Evolutionary conservation across 1,139 yeast species (phyloP).

Genomic region (Taiozyma sp.): DNA sequence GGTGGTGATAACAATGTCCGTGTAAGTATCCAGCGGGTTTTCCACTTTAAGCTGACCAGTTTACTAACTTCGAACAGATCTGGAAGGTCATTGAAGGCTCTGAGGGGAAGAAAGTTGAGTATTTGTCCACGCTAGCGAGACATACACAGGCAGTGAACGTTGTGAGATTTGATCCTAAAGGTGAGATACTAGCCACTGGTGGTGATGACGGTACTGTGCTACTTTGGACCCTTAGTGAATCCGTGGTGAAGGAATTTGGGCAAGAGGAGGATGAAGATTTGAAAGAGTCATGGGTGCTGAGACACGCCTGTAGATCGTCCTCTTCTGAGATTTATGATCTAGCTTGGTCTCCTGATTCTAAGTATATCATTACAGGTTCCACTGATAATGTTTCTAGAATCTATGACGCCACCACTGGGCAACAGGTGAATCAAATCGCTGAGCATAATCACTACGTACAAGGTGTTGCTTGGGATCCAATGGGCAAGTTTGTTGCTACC

Average conservation of each 20-base stretch:
- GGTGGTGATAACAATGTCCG: constrained; percentile 94
- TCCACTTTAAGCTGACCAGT: neutral
- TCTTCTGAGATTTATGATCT: constrained; percentile 84
- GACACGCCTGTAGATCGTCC: constrained; percentile 51
- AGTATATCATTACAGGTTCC: constrained; percentile 77
- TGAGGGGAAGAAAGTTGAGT: constrained; percentile 38
- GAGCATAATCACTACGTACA: constrained; percentile 90
- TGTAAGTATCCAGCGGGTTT: constrained; percentile 36
- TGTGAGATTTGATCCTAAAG: constrained; percentile 72
- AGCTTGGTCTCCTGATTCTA: constrained; percentile 86
- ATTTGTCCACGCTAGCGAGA: constrained; percentile 71
- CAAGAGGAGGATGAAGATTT: constrained; percentile 49
- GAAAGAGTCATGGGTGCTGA: constrained; percentile 69
- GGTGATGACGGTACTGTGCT: constrained; percentile 92
- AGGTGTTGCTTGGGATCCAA: constrained; percentile 96
- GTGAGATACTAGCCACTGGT: constrained; percentile 74
- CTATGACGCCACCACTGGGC: constrained; percentile 54
- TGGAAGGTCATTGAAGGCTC: constrained; percentile 33
- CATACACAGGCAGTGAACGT: constrained; percentile 95
- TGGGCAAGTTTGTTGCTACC: constrained; percentile 68
- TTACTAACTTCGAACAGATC: constrained; percentile 7
- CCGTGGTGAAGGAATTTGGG: constrained; percentile 53
- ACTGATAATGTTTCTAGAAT: constrained; percentile 84
- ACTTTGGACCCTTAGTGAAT: constrained; percentile 66
- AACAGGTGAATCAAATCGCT: constrained; percentile 54